These are phyloP conservation scores for Microdochium nivale DNA, from an alignment of 2,329 filamentous ascomycete genomes.

Conservation along the genomic window DNA sequence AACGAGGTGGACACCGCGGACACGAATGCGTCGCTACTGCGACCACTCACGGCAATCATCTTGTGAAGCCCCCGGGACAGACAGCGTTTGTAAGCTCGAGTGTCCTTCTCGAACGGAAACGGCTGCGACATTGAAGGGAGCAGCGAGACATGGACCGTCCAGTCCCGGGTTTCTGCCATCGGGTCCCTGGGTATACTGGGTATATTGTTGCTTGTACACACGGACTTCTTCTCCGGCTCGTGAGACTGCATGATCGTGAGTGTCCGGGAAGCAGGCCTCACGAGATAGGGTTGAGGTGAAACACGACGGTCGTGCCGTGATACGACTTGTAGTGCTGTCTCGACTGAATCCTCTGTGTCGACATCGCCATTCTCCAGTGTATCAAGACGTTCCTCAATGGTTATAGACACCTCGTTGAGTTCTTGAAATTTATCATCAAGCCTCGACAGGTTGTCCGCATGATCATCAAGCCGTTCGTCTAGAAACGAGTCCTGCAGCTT, in stretches of 20 bases:
- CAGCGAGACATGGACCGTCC: conserved; percentile 53
- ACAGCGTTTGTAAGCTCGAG: conserved; percentile 51
- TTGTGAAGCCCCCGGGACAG: conserved; percentile 51
- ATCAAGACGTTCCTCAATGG: conserved; percentile 46
- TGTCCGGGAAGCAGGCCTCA: not conserved
- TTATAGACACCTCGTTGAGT: conserved; percentile 39
- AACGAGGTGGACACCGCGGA: conserved; percentile 41
- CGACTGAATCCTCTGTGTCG: conserved; percentile 12
- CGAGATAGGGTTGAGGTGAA: not conserved
- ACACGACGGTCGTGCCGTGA: conserved; percentile 7
- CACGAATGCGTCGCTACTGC: conserved; percentile 38
- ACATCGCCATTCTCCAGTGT: conserved; percentile 32
- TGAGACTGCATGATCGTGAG: not conserved
- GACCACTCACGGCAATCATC: conserved; percentile 43
- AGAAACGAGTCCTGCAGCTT: conserved; percentile 26
- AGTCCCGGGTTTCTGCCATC: conserved; percentile 19
- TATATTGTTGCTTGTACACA: conserved; percentile 2
- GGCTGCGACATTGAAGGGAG: conserved; percentile 44
- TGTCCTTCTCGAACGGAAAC: conserved; percentile 55
- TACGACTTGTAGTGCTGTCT: conserved; percentile 19
- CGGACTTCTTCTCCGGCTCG: not conserved
- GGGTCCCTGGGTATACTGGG: conserved; percentile 7
- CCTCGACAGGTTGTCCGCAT: conserved; percentile 33
- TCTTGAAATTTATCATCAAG: conserved; percentile 40
- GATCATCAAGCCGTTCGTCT: conserved; percentile 28